phyloP scores from a whole-genome alignment of 257 asterid species.

The Solanum corneliomulleri region DNA sequence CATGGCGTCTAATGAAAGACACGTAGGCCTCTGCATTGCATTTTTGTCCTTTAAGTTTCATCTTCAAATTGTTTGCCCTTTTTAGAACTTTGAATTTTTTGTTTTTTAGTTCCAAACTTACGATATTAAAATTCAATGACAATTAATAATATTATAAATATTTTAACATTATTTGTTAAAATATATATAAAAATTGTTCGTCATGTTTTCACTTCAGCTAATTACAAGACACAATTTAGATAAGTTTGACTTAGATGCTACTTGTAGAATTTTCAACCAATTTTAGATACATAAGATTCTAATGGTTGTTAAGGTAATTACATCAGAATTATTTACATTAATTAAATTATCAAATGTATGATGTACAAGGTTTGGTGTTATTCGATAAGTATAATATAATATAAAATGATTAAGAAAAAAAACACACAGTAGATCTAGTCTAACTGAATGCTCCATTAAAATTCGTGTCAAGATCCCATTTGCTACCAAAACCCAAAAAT shows the following conservation, averaged over 20 bases:
- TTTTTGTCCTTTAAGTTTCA: no score
- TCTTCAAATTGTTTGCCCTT: no score
- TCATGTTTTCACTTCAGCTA: background rate
- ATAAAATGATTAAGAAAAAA: background rate
- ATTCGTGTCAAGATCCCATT: background rate
- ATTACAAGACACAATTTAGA: background rate
- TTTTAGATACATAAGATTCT: background rate
- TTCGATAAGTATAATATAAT: background rate
- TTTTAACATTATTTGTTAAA: fast-evolving
- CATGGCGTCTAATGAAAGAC: no score
- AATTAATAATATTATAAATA: no score
- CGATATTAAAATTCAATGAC: fast-evolving
- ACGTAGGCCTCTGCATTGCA: no score
- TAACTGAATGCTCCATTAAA: background rate
- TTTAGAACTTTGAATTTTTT: no score
- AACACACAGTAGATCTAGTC: background rate
- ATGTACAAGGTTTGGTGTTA: background rate
- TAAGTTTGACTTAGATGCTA: background rate
- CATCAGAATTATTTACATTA: background rate
- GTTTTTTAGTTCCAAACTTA: fast-evolving
- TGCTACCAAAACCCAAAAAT: background rate
- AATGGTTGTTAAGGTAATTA: background rate
- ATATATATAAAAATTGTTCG: no score
- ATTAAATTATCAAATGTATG: background rate
- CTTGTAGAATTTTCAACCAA: background rate